Percentiles rank a stretch among this genome's conserved stretches.
Evolutionary conservation across 441 rosid species (phyloP).

Genomic region (Capsella rubella): DNA sequence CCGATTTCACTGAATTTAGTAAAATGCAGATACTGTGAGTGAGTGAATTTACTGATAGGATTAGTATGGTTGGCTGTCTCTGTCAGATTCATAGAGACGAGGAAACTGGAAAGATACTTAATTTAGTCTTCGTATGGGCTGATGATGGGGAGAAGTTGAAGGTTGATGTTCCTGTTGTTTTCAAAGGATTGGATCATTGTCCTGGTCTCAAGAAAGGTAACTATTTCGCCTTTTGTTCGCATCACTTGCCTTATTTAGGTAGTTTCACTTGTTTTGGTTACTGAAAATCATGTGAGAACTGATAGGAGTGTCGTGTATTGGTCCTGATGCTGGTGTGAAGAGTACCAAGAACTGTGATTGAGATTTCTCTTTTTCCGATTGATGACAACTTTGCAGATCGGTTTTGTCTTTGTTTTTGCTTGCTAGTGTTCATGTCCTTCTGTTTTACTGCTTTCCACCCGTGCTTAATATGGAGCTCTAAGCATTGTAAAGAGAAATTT

Average conservation of each 20-base stretch:
- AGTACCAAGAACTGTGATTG: not conserved
- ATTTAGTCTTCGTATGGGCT: slow-evolving; percentile 93
- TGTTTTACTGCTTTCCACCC: not conserved
- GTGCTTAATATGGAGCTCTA: not conserved
- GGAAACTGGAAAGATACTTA: slow-evolving; percentile 77
- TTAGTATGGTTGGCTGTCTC: not conserved
- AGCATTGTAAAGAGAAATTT: not conserved
- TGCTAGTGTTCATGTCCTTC: not conserved
- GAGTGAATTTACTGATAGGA: not conserved
- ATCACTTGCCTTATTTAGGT: not conserved
- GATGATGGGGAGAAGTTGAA: slow-evolving; percentile 67
- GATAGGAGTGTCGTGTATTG: slow-evolving; percentile 6
- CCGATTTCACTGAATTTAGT: not conserved
- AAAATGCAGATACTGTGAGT: slow-evolving; percentile 8
- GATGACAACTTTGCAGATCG: slow-evolving; percentile 1
- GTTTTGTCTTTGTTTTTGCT: slow-evolving; percentile 6
- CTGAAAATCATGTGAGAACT: not conserved
- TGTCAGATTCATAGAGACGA: slow-evolving; percentile 77
- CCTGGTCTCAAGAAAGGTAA: slow-evolving; percentile 85
- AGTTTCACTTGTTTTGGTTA: slow-evolving; percentile 2
- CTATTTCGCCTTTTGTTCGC: not conserved
- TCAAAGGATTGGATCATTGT: slow-evolving; percentile 75
- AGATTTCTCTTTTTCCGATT: not conserved
- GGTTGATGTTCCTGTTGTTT: slow-evolving; percentile 85
- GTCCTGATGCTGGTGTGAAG: not conserved